These are phyloP conservation scores for Omphalotus guepiniiformis DNA, from an alignment of 768 basidiomycete species.

Conservation along the genomic window DNA sequence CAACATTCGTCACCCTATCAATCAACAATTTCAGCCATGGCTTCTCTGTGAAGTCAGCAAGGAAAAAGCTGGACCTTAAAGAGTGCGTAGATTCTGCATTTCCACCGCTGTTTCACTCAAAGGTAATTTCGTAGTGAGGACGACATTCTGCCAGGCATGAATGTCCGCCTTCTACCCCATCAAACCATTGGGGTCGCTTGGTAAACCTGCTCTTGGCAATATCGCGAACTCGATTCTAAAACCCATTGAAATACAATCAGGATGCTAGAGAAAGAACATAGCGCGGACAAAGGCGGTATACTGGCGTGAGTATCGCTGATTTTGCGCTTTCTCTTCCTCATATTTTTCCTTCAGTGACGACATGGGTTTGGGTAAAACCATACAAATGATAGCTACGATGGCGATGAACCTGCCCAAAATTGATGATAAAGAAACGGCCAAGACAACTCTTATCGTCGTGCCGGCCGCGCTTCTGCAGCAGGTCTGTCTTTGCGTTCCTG, in stretches of 20 bases:
- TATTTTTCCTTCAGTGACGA: conserved; percentile 44
- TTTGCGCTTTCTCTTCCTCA: conserved; percentile 7
- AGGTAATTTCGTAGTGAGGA: conserved; percentile 30
- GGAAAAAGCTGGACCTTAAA: conserved; percentile 47
- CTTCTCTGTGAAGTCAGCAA: conserved; percentile 46
- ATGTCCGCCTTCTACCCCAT: conserved; percentile 67
- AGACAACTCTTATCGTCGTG: conserved; percentile 69
- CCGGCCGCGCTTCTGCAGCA: conserved; percentile 73
- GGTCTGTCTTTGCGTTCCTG: conserved; percentile 24
- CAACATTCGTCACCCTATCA: conserved; percentile 56
- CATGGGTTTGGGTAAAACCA: conserved; percentile 73
- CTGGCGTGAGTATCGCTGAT: conserved; percentile 40
- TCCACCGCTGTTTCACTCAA: not conserved
- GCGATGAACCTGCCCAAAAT: conserved; percentile 52
- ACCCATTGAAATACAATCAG: conserved; percentile 21
- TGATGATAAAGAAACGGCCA: conserved; percentile 33
- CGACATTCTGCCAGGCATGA: conserved; percentile 62
- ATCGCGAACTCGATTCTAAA: not conserved
- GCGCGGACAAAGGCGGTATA: conserved; percentile 55
- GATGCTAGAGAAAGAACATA: conserved; percentile 65
- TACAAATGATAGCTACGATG: conserved; percentile 81
- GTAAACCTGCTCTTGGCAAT: conserved; percentile 25
- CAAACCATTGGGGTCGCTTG: conserved; percentile 77
- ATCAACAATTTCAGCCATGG: conserved; percentile 56
- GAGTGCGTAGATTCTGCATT: conserved; percentile 32